Base-by-base conservation (phyloP, 1,284 basidiomycete genomes). In the Jaminaea rosea region DNA sequence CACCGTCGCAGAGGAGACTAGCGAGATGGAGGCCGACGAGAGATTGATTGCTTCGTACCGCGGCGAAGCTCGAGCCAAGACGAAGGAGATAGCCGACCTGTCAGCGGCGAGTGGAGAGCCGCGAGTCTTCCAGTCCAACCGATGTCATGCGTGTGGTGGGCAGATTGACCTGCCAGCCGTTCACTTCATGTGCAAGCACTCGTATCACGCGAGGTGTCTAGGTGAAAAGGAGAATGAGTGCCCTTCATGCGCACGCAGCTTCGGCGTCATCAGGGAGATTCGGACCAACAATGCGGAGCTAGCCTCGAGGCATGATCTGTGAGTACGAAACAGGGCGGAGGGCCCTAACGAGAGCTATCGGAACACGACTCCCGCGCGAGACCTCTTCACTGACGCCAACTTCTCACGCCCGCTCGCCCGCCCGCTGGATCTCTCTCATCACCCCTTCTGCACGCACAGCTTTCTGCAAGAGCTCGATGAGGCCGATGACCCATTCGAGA, bases 161-260 rank as follows among this genome's bases (percentile, higher is more conserved):
- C 86, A 87, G 65, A 81, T 97, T 54, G 91, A 96, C 72, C 80
- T 96, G 17, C 93, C 93, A 0, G 86, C 83, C 53, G 81, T 97
- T 3, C 92, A 98, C 75, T 98, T 97, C 69, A 94, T 97, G 92
- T 98, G 92, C 76, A 85, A 87, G 68, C 93, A 98, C 75, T 90
- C 86, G 57, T 98, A 89, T 77, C 94, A 98, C 72, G 89, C 93
- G 73, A 32, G 59, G 9, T 67, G 63, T 45, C 49, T 70, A 24
- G 44, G 47, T 26, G 61, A 63, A 32, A 55, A 49, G 4, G 63
- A 60, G 57, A 83, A 84, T 0, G 87, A 93, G 69, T 98, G 93
- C 67, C 88, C 88, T 0, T 80, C 82, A 13, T 97, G 92, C 65
- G 87, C 85, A 1, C 81, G 83, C 8, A 83, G 87, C 59, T 88